Evolutionary conservation across 257 asterid genomes (phyloP).

Genomic region (Gynochthodes officinalis): DNA sequence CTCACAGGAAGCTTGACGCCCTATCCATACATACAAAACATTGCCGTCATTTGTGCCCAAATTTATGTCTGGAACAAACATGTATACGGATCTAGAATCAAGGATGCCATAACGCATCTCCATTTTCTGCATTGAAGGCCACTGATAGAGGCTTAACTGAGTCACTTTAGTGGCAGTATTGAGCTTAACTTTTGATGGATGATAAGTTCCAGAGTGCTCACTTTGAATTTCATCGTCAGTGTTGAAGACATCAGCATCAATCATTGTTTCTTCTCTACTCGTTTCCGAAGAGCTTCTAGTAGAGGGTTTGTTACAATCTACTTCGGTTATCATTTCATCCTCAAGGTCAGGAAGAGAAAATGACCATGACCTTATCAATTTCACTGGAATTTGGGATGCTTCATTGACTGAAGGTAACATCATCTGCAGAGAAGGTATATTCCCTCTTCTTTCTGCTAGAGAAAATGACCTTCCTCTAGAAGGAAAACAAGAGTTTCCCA

Average conservation of each 20-base stretch:
- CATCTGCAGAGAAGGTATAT: slow-evolving; percentile 41
- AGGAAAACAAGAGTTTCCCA: slow-evolving; percentile 29
- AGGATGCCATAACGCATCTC: slow-evolving; percentile 27
- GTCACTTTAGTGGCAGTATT: slow-evolving; percentile 20
- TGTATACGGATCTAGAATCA: slow-evolving; percentile 38
- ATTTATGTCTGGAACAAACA: slow-evolving; percentile 29
- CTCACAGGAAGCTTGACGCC: slow-evolving; percentile 31
- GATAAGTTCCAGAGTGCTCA: slow-evolving; percentile 26
- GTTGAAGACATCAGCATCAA: slow-evolving; percentile 29
- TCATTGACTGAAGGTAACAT: slow-evolving; percentile 52
- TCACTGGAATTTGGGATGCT: slow-evolving; percentile 42
- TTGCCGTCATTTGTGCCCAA: slow-evolving; percentile 19
- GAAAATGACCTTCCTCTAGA: slow-evolving; percentile 35
- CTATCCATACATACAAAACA: slow-evolving; percentile 45
- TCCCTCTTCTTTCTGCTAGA: slow-evolving; percentile 50
- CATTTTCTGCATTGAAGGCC: slow-evolving; percentile 46
- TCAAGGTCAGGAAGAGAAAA: slow-evolving; percentile 33
- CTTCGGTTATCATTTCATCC: slow-evolving; percentile 37
- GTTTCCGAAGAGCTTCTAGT: slow-evolving; percentile 26
- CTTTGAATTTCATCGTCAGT: slow-evolving; percentile 27
- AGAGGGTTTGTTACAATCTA: slow-evolving; percentile 23
- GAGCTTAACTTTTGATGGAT: slow-evolving; percentile 15
- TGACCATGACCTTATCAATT: slow-evolving; percentile 36
- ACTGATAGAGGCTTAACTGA: slow-evolving; percentile 36
- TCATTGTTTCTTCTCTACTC: slow-evolving; percentile 32